Evolutionary conservation across 495 filamentous ascomycete species (phyloP), one percentile per base, ranked within the genome.

Genomic region (Lophiostoma macrostomum): DNA sequence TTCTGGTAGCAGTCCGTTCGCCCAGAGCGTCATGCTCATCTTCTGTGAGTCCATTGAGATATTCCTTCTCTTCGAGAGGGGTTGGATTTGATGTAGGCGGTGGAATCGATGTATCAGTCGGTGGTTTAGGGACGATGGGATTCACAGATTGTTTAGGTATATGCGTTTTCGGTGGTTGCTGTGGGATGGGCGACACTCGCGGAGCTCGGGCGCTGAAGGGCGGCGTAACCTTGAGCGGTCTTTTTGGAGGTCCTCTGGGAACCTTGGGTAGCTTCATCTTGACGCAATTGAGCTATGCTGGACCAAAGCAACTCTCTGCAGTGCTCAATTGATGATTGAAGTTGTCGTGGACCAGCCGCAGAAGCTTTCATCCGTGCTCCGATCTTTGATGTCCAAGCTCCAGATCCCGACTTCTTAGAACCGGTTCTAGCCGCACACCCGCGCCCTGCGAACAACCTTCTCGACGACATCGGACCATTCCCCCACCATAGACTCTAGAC

Each of bases 231-330:
- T 22, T n/a, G n/a, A 25, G 48, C 14, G 19, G 34, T 22, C 24
- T 37, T 22, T 40, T 39, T 5, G 46, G 46, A 20, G 45, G 28
- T 12, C 8, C n/a, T 14, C 45, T 57, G 2, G 45, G 53, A 4
- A 50, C 18, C 27, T 50, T 57, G 27, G 53, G 53, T 4, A 57
- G 10, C 25, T 57, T 57, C 53, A 56, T 56, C 36, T 24, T n/a
- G 14, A 19, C 29, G 45, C 35, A 31, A 50, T 50, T 57, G 53
- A 50, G 28, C 19, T 7, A 12, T 18, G 24, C n/a, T 12, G 19
- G 4, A 3, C 7, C 22, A 3, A 6, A 50, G 37, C 2, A 38
- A 57, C 22, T 30, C 38, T 38, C 29, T 22, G 24, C 10, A 29
- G 39, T 14, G 45, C 20, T 18, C 53, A 57, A 57, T 50, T 28